Percentiles rank a stretch among this genome's conserved stretches.
phyloP scores from a whole-genome alignment of 129 eudicot species.

The Centella asiatica region DNA sequence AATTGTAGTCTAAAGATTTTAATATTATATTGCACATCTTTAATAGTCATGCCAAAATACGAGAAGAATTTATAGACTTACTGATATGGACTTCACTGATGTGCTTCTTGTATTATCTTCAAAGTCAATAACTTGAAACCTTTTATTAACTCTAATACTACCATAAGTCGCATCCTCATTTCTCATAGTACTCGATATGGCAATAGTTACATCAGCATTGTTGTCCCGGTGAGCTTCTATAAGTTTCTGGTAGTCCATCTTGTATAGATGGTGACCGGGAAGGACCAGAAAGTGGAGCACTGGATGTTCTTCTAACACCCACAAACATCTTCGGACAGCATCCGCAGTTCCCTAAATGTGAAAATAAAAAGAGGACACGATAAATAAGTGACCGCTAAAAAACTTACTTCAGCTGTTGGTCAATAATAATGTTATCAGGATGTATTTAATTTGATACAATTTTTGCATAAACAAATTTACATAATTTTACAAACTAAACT shows the following conservation, averaged over 20 bases:
- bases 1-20: conserved; percentile 1
- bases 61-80: conserved; percentile 3
- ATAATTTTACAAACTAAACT: too few species aligned
- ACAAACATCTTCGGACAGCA: conserved; percentile 87
- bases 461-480: too few species aligned
- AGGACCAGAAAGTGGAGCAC: conserved; percentile 64
- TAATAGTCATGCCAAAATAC: too few species aligned
- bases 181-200: conserved; percentile 34
- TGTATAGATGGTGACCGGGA: conserved; percentile 95
- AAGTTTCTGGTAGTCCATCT: conserved; percentile 80
- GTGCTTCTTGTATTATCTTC: conserved; percentile 22
- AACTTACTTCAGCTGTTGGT: too few species aligned
- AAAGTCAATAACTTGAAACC: conserved; percentile 35
- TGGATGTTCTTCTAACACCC: conserved; percentile 72
- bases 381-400: too few species aligned
- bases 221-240: conserved; percentile 48
- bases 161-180: conserved; percentile 41
- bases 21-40: background rate
- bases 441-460: too few species aligned
- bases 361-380: background rate
- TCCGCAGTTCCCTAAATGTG: conserved; percentile 86
- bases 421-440: too few species aligned
- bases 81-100: conserved; percentile 18
- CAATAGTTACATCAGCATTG: conserved; percentile 63
- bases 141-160: conserved; percentile 37